Evolutionary conservation across 768 basidiomycete genomes (phyloP).

Genomic region (Royoungia palumana): DNA sequence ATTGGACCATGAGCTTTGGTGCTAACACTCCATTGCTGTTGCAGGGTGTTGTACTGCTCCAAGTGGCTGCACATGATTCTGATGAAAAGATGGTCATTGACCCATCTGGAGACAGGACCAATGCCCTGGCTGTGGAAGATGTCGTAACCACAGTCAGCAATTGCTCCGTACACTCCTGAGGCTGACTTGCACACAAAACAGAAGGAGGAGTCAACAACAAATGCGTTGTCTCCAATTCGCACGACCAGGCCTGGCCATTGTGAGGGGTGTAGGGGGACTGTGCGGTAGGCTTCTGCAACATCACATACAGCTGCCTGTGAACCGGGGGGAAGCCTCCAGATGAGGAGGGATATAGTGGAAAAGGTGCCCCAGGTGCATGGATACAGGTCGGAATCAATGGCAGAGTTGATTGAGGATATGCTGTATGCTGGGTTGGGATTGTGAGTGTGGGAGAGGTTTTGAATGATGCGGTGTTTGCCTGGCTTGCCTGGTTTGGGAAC

Average conservation of each 20-base stretch:
- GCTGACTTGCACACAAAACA: slow-evolving; percentile 30
- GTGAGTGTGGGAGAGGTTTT: slow-evolving; percentile 27
- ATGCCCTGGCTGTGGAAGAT: slow-evolving; percentile 30
- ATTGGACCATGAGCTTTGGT: no score
- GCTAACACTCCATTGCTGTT: no score
- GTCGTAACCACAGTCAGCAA: no score
- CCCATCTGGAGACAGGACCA: slow-evolving; percentile 25
- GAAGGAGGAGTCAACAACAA: slow-evolving; percentile 26
- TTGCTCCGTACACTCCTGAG: no score
- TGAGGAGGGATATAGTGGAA: neutral
- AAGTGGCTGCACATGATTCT: no score
- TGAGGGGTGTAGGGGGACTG: slow-evolving; percentile 23
- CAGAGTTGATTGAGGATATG: slow-evolving; percentile 29
- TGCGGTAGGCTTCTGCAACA: neutral
- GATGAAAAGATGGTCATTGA: slow-evolving; percentile 33
- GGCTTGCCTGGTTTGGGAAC: slow-evolving; percentile 21
- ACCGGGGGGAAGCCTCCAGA: no score
- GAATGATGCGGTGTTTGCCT: slow-evolving; percentile 21
- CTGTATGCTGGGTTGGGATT: no score
- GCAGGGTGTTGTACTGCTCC: no score
- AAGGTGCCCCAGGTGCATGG: no score
- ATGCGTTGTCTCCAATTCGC: neutral
- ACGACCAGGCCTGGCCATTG: slow-evolving; percentile 39
- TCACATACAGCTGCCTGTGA: neutral
- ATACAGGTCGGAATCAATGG: slow-evolving; percentile 26